Percentiles rank a stretch among this genome's conserved stretches.
phyloP scores from a whole-genome alignment of 805 yeast species.

The Sugiyamaella americana region DNA sequence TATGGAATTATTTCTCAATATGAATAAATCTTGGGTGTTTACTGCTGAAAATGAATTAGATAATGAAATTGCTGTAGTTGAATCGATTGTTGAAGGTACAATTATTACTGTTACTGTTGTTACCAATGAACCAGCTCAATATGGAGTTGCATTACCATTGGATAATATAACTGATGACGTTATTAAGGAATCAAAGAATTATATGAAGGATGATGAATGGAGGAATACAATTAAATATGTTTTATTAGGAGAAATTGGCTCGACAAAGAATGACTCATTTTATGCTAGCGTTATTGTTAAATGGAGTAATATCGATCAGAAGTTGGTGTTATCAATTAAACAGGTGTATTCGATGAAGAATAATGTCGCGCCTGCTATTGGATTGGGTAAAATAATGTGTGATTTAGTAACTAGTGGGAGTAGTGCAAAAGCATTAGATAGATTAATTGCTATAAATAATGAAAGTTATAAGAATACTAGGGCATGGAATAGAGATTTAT shows the following conservation, averaged over 20 bases:
- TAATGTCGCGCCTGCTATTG: not conserved
- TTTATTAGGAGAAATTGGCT: not conserved
- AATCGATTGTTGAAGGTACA: not conserved
- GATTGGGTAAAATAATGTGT: not conserved
- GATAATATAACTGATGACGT: not conserved
- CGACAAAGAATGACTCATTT: not conserved
- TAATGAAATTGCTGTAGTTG: not conserved
- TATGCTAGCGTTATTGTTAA: not conserved
- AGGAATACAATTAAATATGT: not conserved
- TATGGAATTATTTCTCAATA: no score
- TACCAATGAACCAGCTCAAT: not conserved
- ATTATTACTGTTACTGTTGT: not conserved
- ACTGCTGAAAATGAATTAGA: not conserved
- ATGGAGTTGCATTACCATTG: not conserved
- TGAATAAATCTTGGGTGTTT: not conserved
- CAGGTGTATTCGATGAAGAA: not conserved
- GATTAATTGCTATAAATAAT: no score
- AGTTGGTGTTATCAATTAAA: not conserved
- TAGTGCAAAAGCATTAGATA: not conserved
- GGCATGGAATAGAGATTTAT: not conserved
- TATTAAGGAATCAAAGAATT: not conserved
- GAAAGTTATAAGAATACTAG: not conserved
- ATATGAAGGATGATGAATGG: not conserved
- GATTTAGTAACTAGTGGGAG: not conserved
- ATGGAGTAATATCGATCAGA: not conserved